Conservation (phyloP, 495 filamentous ascomycete species). For the Neurospora discreta region DNA sequence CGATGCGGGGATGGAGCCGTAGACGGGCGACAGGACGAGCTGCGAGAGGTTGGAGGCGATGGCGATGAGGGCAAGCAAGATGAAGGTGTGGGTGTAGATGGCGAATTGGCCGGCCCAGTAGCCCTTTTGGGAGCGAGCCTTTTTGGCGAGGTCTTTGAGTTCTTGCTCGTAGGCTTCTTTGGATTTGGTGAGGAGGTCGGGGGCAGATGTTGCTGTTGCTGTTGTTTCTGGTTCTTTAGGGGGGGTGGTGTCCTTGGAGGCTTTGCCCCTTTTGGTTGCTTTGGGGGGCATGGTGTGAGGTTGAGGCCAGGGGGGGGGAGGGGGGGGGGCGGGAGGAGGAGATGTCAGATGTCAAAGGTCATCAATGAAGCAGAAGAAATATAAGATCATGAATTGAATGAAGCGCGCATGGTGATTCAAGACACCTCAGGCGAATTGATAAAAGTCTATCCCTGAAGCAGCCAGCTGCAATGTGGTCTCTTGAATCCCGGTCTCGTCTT, state of each 20-base stretch:
- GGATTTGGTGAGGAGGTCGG: background rate
- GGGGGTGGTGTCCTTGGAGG: background rate
- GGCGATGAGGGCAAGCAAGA: slow-evolving; percentile 57
- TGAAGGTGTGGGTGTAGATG: slow-evolving; percentile 26
- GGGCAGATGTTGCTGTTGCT: background rate
- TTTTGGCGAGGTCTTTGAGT: slow-evolving; percentile 35
- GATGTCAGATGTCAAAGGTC: background rate
- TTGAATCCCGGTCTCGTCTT: too few relatives aligned
- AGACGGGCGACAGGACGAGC: slow-evolving; percentile 69
- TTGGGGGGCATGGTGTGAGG: background rate
- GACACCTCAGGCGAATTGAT: background rate
- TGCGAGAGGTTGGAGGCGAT: slow-evolving; percentile 64
- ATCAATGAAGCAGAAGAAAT: background rate
- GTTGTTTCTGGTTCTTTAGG: background rate
- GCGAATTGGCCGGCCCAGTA: slow-evolving; percentile 23
- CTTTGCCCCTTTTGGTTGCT: background rate
- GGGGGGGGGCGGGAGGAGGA: too few relatives aligned
- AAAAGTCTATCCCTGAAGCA: background rate
- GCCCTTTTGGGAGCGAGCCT: slow-evolving; percentile 35
- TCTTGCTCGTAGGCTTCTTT: slow-evolving; percentile 38
- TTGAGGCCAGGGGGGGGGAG: too few relatives aligned
- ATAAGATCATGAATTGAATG: background rate
- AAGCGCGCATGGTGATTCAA: background rate
- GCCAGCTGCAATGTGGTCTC: slow-evolving; percentile 9
- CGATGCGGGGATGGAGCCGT: slow-evolving; percentile 65